These are phyloP conservation scores for Fusarium sambucinum DNA, from an alignment of 2,329 filamentous ascomycete genomes.

Conservation along the genomic window DNA sequence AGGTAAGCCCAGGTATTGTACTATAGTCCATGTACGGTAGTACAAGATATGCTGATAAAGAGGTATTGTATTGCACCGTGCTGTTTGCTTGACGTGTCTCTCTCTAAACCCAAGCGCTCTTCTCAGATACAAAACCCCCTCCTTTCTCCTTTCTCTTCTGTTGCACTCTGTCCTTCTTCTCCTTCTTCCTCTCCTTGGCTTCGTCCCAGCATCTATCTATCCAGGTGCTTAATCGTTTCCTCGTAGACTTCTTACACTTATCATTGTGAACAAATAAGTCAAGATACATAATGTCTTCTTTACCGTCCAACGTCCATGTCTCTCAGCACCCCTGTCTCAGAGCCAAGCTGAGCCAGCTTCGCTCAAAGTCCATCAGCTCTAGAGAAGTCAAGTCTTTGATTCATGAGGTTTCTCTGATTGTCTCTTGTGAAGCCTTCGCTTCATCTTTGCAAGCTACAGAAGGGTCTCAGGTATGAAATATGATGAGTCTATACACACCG, in stretches of 20 bases:
- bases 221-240: conserved; percentile 41
- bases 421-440: conserved; percentile 84
- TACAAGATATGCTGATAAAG: conserved; percentile 32
- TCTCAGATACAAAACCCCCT: conserved; percentile 35
- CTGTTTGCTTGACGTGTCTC: conserved; percentile 24
- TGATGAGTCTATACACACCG: background rate
- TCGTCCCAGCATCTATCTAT: conserved; percentile 43
- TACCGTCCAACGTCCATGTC: conserved; percentile 77
- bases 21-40: conserved; percentile 9
- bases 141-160: conserved; percentile 27
- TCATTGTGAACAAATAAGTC: conserved; percentile 16
- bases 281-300: conserved; percentile 50
- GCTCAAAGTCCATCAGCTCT: conserved; percentile 76
- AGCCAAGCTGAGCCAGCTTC: conserved; percentile 90
- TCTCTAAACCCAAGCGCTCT: conserved; percentile 19
- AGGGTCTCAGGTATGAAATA: conserved; percentile 71
- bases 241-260: conserved; percentile 25
- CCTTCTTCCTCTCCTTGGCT: conserved; percentile 43
- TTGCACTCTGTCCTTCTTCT: conserved; percentile 26
- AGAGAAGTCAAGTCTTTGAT: conserved; percentile 84
- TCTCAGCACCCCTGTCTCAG: conserved; percentile 87
- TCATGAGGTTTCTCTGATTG: conserved; percentile 85
- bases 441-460: conserved; percentile 67
- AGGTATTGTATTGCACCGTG: conserved; percentile 4
- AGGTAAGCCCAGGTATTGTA: conserved; percentile 21